Percentiles rank a stretch among this genome's conserved stretches.
These are phyloP conservation scores for Scalesia atractyloides DNA, from an alignment of 129 eudicot genomes.

Conservation along the genomic window DNA sequence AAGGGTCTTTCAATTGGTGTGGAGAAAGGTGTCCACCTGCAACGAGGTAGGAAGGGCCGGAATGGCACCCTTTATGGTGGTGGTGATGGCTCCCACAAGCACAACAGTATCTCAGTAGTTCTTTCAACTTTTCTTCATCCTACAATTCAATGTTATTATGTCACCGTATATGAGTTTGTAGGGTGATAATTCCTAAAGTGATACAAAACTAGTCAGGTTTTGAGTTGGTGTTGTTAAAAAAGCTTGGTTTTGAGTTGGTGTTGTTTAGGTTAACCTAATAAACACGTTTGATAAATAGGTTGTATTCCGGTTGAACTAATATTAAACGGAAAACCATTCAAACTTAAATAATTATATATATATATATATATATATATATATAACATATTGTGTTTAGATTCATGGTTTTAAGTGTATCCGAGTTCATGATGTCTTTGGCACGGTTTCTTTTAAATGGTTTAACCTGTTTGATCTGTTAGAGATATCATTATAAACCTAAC, in stretches of 20 bases:
- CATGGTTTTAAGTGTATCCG: not conserved
- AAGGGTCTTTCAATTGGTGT: constrained; percentile 20
- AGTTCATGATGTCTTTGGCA: not conserved
- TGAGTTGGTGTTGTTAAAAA: no score
- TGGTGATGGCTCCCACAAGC: constrained; percentile 99
- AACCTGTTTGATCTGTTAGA: not conserved
- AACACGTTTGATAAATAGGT: no score
- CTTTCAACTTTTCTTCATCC: constrained; percentile 75
- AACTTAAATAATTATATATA: not conserved
- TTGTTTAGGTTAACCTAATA: no score
- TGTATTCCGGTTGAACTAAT: no score
- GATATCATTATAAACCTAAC: not conserved
- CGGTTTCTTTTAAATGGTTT: not conserved
- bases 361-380: no score
- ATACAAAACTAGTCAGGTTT: no score
- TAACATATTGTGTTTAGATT: not conserved
- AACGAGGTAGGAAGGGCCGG: constrained; percentile 86
- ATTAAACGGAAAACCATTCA: no score
- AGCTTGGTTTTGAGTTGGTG: no score
- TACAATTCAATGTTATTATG: constrained; percentile 16
- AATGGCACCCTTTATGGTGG: constrained; percentile 96
- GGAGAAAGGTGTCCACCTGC: constrained; percentile 52
- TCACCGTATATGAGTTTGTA: not conserved
- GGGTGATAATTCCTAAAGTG: no score
- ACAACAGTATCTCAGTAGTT: constrained; percentile 63